Evolutionary conservation across 495 filamentous ascomycete species (phyloP), one percentile per base, ranked within the genome.

Genomic region (Tuber brumale): DNA sequence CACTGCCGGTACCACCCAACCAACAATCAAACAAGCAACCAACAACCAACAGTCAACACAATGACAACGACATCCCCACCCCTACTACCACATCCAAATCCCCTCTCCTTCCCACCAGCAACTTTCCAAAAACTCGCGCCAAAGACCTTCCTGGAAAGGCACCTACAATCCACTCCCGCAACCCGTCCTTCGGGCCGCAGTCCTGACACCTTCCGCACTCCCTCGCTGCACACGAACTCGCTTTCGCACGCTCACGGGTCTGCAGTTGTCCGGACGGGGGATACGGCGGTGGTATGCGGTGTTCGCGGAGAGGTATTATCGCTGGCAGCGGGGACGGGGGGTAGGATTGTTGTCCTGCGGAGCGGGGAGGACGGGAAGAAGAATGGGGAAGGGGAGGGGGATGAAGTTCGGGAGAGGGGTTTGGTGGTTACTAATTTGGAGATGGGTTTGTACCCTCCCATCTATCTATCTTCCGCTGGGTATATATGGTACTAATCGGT

Each of bases 401-500:
- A 43, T 70, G 57, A 82, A 43, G 69, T 85, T 74, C 81, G 84
- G 39, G 85, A 87, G 48, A 82, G 92, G 79, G 89, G 91, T 75
- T 85, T 99, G 44, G 86, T 98, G 14, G 95, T 99, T 18, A 96
- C 95, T 6, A 98, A 99, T 81, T 86, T 98, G 41, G 95, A 97
- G 79, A 85, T 99, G 41, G 88, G 81, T 82, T 76, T 75, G 21
- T 86, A 27, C 23, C 21, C 57, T 16, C 69, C 37, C 69, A 18
- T 35, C 57, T 16, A 7, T 66, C 27, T 12, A 19, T 66, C 57
- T 66, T 16, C 57, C 27, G 57, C 57, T 27, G 27, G 27, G 14
- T 19, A 35, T 66, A 27, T 44, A 70, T n/a, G 27, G 39, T 35
- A 48, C 23, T 27, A 74, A n/a, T 57, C n/a, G 3, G 10, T 21